Evolutionary conservation across 1,284 basidiomycete genomes (phyloP), one percentile per base, ranked within the genome.

Genomic region (Cutaneotrichosporon mucoides): DNA sequence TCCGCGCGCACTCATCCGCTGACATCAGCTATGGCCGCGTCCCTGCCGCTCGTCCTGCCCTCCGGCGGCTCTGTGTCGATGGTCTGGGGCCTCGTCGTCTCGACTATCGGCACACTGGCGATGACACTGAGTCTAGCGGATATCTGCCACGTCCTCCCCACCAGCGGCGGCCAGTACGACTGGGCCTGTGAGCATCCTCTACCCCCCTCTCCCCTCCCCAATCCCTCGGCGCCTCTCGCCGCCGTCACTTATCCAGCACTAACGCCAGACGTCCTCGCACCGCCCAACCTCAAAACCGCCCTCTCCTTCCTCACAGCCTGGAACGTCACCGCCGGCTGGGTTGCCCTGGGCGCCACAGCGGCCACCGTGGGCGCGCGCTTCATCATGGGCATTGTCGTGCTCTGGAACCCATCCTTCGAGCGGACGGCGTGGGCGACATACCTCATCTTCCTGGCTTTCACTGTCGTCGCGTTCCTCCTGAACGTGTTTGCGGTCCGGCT

Each of bases 141-240:
- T 57, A 54, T 58, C 15, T 60, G 58, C 47, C 63, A 64, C 36
- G 56, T 58, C n/a, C 57, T 60, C 15, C 59, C 59, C 0, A 42
- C 46, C 9, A 54, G 68, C 0, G 75, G 73, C 0, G 75, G 76
- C 1, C 76, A 75, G 53, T 75, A 76, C 53, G 73, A 77, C 57
- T 76, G 70, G 68, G 38, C 57, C 6, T 56, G 53, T 53, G n/a
- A 4, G 35, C 24, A 2, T 24, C 24, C 24, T 24, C 24, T 24
- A 24, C 24, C 24, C 24, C 24, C 24, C 2, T 24, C 24, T 24
- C 24, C 24, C 24, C 24, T 24, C 24, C 24, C 24, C 24, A 24
- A 24, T 2, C 24, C 24, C 24, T 24, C 24, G 2, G 2, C 24
- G 2, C 24, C 24, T 34, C 4, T 13, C 42, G 5, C 6, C n/a